Evolutionary conservation across 306 rosid genomes (phyloP).

Genomic region (Acacia acuminata): DNA sequence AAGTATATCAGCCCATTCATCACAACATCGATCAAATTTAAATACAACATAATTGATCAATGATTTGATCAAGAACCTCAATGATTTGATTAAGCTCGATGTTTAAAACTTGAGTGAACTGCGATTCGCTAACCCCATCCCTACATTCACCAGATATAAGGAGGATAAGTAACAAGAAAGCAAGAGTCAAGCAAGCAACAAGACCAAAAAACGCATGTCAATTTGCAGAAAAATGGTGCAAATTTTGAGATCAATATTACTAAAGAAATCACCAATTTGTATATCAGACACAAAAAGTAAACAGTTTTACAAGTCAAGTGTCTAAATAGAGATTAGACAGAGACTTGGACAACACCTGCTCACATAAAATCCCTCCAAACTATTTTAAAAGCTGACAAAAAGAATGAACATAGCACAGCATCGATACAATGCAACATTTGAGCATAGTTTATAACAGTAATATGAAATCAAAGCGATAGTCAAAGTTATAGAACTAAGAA

Average conservation of each 20-base stretch:
- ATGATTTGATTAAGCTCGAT: slow-evolving; percentile 79
- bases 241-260: neutral
- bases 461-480: neutral
- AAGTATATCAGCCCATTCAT: slow-evolving; percentile 9
- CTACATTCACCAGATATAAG: slow-evolving; percentile 38
- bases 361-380: neutral
- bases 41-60: neutral
- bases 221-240: neutral
- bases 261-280: neutral
- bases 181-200: neutral
- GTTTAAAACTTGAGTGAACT: slow-evolving; percentile 90
- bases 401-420: neutral
- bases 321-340: neutral
- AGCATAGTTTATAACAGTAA: neutral
- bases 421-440: neutral
- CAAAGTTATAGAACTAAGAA: no score
- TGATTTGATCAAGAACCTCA: slow-evolving; percentile 50
- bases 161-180: neutral
- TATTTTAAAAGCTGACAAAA: neutral
- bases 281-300: neutral
- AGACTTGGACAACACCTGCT: neutral
- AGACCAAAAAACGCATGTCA: neutral
- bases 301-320: neutral
- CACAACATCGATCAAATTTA: neutral
- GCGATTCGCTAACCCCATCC: slow-evolving; percentile 99